Evolutionary conservation across 2,329 filamentous ascomycete species (phyloP).

Genomic region (Pezicula carpinea): DNA sequence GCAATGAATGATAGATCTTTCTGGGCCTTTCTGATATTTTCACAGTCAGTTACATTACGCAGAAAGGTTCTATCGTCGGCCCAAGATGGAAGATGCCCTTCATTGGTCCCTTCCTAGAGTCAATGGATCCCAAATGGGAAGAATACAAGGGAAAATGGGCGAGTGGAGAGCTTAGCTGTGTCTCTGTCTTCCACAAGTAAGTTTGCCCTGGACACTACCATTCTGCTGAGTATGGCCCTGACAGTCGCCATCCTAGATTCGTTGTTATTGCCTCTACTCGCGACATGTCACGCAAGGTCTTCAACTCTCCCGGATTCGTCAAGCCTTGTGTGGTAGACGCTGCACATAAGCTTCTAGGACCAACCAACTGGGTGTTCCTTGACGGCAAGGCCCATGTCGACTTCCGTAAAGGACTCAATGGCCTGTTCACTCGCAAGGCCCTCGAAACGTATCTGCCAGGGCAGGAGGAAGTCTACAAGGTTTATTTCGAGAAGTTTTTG

Average conservation of each 20-base stretch:
- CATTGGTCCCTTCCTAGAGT: slow-evolving; percentile 93
- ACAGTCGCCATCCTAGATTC: slow-evolving; percentile 54
- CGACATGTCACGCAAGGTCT: slow-evolving; percentile 93
- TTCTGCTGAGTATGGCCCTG: background rate
- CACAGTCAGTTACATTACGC: slow-evolving; percentile 67
- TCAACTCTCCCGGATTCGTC: slow-evolving; percentile 88
- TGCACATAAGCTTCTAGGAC: slow-evolving; percentile 87
- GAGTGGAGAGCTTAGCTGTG: slow-evolving; percentile 88
- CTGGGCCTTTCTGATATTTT: slow-evolving; percentile 6
- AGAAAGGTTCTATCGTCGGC: slow-evolving; percentile 72
- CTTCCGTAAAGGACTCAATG: slow-evolving; percentile 94
- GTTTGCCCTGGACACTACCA: slow-evolving; percentile 23
- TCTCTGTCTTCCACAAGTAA: slow-evolving; percentile 98
- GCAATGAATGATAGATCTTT: background rate
- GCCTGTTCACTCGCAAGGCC: slow-evolving; percentile 86
- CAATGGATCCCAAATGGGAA: slow-evolving; percentile 84
- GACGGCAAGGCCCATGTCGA: slow-evolving; percentile 94
- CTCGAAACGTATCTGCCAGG: slow-evolving; percentile 85
- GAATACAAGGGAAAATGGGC: slow-evolving; percentile 91
- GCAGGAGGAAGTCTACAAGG: slow-evolving; percentile 86
- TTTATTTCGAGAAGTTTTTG: slow-evolving; percentile 78
- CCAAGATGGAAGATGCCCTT: slow-evolving; percentile 75
- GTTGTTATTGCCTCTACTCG: slow-evolving; percentile 94
- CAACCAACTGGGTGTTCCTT: slow-evolving; percentile 94
- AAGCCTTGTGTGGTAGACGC: slow-evolving; percentile 96